Percentiles rank a stretch among this genome's conserved stretches.
phyloP scores from a whole-genome alignment of 192 early-diverging fungal species.

The Chytriomyces sp. region DNA sequence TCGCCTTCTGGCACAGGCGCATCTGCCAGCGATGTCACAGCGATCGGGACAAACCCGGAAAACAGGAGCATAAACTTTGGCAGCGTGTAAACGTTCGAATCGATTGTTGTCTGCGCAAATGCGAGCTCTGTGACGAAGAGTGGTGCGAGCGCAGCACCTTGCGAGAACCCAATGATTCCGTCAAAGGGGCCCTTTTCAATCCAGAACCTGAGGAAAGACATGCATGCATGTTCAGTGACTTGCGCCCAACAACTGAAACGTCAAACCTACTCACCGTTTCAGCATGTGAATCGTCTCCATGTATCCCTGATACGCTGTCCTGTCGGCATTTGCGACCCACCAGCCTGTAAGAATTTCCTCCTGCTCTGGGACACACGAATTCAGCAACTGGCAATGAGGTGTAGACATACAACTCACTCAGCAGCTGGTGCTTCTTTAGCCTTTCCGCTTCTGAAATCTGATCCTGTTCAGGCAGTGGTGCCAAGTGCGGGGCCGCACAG shows the following conservation, averaged over 20 bases:
- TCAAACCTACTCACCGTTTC: too few relatives aligned
- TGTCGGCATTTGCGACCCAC: conserved; percentile 38
- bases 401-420: conserved; percentile 8
- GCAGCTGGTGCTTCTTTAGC: neutral
- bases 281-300: conserved; percentile 40
- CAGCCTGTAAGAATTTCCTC: conserved; percentile 38
- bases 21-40: conserved; percentile 27
- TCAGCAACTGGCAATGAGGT: neutral
- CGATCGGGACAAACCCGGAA: conserved; percentile 42
- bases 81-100: conserved; percentile 2
- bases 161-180: conserved; percentile 56
- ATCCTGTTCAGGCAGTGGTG: conserved; percentile 24
- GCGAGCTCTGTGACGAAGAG: conserved; percentile 35
- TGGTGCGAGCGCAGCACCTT: conserved; percentile 54
- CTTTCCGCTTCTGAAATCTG: conserved; percentile 7
- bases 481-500: conserved; percentile 31
- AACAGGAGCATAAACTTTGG: conserved; percentile 43
- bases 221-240: neutral
- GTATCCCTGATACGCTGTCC: conserved; percentile 35
- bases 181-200: conserved; percentile 46
- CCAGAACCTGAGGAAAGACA: too few relatives aligned
- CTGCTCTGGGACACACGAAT: conserved; percentile 15
- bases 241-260: conserved; percentile 1
- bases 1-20: conserved; percentile 4
- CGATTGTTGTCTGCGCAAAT: neutral